A percentile compares a stretch with the other conserved stretches of the same genome.
These are phyloP conservation scores for Amylostereum chailletii DNA, from an alignment of 1,284 basidiomycete species.

Conservation along the genomic window DNA sequence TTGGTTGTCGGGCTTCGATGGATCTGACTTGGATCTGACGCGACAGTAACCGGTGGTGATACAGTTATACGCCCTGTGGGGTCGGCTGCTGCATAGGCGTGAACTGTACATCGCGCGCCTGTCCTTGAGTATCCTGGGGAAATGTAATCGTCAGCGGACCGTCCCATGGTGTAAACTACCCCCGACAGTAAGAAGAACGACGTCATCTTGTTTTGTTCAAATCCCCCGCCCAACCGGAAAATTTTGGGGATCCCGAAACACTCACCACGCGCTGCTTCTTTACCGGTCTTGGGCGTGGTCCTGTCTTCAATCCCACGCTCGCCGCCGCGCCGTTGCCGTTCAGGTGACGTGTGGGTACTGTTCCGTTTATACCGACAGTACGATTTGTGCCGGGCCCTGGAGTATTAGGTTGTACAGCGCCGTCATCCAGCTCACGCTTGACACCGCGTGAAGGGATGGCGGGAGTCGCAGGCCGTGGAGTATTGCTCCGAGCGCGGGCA, in stretches of 20 bases:
- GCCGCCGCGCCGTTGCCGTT: too few relatives aligned
- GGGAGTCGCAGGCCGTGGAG: neutral
- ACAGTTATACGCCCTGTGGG: conserved; percentile 31
- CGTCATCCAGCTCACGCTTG: conserved; percentile 22
- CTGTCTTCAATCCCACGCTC: too few relatives aligned
- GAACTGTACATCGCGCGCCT: conserved; percentile 25
- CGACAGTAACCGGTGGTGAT: neutral
- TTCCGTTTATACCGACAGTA: conserved; percentile 16
- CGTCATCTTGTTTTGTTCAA: too few relatives aligned
- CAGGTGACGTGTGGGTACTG: conserved; percentile 15
- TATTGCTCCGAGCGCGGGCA: conserved; percentile 8
- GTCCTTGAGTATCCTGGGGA: conserved; percentile 30
- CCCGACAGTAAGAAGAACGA: too few relatives aligned
- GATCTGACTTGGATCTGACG: too few relatives aligned
- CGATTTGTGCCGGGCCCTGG: conserved; percentile 8
- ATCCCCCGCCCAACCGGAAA: neutral
- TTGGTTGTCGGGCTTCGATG: too few relatives aligned
- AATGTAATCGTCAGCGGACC: conserved; percentile 5
- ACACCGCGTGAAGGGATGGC: conserved; percentile 8
- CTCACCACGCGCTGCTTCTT: conserved; percentile 73
- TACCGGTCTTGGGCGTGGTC: conserved; percentile 50
- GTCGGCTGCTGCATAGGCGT: conserved; percentile 36
- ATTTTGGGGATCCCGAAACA: conserved; percentile 9
- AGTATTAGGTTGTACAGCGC: conserved; percentile 12
- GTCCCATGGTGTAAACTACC: neutral